Evolutionary conservation across 73 alveolate genomes (phyloP).

Genomic region (Paramecium tetraurelia): DNA sequence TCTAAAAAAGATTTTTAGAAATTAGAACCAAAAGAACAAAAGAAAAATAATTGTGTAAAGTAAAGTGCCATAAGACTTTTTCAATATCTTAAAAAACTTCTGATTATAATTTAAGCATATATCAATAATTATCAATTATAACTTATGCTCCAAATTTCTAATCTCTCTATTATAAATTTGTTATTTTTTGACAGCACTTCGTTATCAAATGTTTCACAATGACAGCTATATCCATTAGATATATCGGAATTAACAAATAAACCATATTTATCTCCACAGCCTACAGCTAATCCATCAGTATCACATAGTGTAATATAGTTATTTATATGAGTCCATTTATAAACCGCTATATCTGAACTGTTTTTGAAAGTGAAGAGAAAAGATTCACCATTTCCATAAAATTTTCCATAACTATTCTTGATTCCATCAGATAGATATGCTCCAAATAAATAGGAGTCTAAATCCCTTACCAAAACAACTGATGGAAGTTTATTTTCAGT

Average conservation of each 20-base stretch:
- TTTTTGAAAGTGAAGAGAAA: slow-evolving; percentile 24
- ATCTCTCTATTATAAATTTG: not conserved
- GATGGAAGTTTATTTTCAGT: not conserved
- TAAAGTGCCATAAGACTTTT: slow-evolving; percentile 9
- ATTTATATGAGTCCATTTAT: slow-evolving; percentile 18
- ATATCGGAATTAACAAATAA: not conserved
- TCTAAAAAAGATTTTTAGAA: not conserved
- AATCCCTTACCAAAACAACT: not conserved
- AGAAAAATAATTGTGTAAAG: slow-evolving; percentile 16
- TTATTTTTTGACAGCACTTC: not conserved
- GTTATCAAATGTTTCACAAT: slow-evolving; percentile 42
- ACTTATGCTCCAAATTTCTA: slow-evolving; percentile 32
- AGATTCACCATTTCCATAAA: slow-evolving; percentile 45
- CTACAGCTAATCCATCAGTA: slow-evolving; percentile 46
- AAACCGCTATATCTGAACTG: not conserved
- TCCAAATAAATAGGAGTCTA: slow-evolving; percentile 31
- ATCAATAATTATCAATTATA: not conserved
- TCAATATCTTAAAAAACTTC: not conserved
- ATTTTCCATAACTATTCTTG: not conserved
- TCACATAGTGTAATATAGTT: slow-evolving; percentile 23
- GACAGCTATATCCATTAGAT: slow-evolving; percentile 1
- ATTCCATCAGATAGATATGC: slow-evolving; percentile 38
- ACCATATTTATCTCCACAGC: slow-evolving; percentile 53
- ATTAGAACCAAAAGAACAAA: not conserved
- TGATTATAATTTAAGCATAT: not conserved